Evolutionary conservation across 73 alveolate genomes (phyloP).

Genomic region (Symbiodinium pilosum): DNA sequence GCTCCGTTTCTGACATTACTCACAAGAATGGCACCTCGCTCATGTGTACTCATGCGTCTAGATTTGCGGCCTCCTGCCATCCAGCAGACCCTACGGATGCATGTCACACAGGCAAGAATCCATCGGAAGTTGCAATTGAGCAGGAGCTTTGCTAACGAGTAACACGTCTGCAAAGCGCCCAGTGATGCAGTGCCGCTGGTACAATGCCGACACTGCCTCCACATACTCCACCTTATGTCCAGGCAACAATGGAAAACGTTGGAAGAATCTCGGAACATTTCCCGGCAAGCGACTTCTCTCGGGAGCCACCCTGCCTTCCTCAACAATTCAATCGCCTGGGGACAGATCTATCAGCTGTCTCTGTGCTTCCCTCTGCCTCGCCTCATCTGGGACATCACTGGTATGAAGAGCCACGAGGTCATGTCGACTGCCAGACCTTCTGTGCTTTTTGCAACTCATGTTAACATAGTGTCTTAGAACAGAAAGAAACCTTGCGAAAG

Average conservation of each 20-base stretch:
- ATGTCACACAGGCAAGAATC: background rate
- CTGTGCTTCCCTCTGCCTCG: background rate
- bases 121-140: background rate
- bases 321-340: constrained; percentile 38
- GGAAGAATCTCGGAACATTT: too few species aligned
- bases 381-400: constrained; percentile 16
- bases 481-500: background rate
- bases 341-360: background rate
- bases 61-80: background rate
- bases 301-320: constrained; percentile 54
- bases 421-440: constrained; percentile 1
- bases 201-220: constrained; percentile 54
- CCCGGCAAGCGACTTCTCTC: background rate
- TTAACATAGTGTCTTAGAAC: too few species aligned
- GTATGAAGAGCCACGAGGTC: constrained; percentile 81
- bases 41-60: too few species aligned
- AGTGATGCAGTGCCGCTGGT: constrained; percentile 22
- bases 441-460: too few species aligned
- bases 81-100: background rate
- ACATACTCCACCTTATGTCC: constrained; percentile 53
- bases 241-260: too few species aligned
- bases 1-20: too few species aligned
- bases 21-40: too few species aligned
- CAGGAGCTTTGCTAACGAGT: background rate
- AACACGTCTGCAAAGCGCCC: constrained; percentile 77